Evolutionary conservation across 1,284 basidiomycete species (phyloP).

Genomic region (Microbotryum lychnidis-dioicae): DNA sequence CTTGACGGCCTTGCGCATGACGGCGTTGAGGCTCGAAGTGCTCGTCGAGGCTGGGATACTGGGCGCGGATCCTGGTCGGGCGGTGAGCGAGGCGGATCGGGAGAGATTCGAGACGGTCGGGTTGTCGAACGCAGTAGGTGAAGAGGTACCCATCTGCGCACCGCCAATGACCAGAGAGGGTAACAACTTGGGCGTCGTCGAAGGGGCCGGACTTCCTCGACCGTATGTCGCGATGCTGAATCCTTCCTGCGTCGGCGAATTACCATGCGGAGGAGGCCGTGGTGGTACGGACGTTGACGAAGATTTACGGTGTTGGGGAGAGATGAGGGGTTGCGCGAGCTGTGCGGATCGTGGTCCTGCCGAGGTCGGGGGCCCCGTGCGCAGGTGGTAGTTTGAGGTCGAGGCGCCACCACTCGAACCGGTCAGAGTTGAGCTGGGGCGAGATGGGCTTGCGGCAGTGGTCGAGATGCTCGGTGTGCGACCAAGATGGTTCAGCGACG

Average conservation of each 20-base stretch:
- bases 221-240: conserved; percentile 3
- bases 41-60: background rate
- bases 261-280: background rate
- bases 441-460: conserved; percentile 20
- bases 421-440: background rate
- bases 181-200: background rate
- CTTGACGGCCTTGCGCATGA: conserved; percentile 72
- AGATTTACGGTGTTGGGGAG: background rate
- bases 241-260: conserved; percentile 8
- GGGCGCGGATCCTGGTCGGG: background rate
- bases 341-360: background rate
- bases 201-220: background rate
- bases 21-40: conserved; percentile 52
- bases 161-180: background rate
- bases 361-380: too few relatives aligned
- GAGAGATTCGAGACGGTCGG: conserved; percentile 43
- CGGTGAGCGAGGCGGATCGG: conserved; percentile 34
- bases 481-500: conserved; percentile 1
- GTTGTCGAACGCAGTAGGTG: conserved; percentile 10
- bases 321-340: background rate
- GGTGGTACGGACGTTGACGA: too few relatives aligned
- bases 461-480: conserved; percentile 21
- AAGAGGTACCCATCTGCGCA: too few relatives aligned
- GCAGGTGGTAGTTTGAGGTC: background rate
- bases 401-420: background rate